phyloP scores from a whole-genome alignment of 2,329 filamentous ascomycete genomes.

The Torrubiellomyces zombiae region DNA sequence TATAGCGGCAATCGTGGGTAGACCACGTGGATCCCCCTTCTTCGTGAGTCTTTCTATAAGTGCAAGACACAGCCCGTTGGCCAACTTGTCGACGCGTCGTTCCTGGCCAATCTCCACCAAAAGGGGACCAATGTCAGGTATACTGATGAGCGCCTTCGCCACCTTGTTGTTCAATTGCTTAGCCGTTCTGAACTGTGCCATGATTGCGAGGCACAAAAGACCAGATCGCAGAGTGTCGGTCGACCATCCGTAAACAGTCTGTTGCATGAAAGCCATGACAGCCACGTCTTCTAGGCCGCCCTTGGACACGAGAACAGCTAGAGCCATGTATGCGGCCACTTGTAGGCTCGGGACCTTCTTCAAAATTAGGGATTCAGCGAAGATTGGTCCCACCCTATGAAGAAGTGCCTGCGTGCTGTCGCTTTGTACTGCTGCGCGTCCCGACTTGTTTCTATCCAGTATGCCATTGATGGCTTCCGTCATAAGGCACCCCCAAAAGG shows the following conservation, averaged over 20 bases:
- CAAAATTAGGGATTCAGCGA: slow-evolving; percentile 64
- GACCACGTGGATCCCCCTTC: slow-evolving; percentile 38
- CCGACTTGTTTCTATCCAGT: slow-evolving; percentile 61
- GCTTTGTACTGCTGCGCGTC: slow-evolving; percentile 56
- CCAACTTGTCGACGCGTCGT: slow-evolving; percentile 53
- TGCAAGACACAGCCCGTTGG: slow-evolving; percentile 54
- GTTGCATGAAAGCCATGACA: slow-evolving; percentile 80
- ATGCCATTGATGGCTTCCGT: slow-evolving; percentile 75
- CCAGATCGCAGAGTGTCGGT: slow-evolving; percentile 55
- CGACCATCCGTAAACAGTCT: slow-evolving; percentile 63
- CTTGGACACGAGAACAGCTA: slow-evolving; percentile 73
- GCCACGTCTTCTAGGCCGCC: slow-evolving; percentile 61
- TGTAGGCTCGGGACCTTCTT: slow-evolving; percentile 63
- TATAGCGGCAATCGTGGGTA: slow-evolving; percentile 43
- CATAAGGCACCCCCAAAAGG: slow-evolving; percentile 82
- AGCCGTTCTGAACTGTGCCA: slow-evolving; percentile 63
- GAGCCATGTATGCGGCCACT: slow-evolving; percentile 80
- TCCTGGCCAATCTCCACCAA: slow-evolving; percentile 46
- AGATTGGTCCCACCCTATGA: slow-evolving; percentile 44
- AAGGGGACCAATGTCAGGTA: slow-evolving; percentile 40
- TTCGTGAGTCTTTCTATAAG: slow-evolving; percentile 44
- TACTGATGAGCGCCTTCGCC: slow-evolving; percentile 49
- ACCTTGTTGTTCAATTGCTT: slow-evolving; percentile 54
- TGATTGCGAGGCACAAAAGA: slow-evolving; percentile 62
- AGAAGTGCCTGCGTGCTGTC: slow-evolving; percentile 71